These are phyloP conservation scores for Chrysanthemum makinoi DNA, from an alignment of 129 eudicot genomes.

Conservation along the genomic window DNA sequence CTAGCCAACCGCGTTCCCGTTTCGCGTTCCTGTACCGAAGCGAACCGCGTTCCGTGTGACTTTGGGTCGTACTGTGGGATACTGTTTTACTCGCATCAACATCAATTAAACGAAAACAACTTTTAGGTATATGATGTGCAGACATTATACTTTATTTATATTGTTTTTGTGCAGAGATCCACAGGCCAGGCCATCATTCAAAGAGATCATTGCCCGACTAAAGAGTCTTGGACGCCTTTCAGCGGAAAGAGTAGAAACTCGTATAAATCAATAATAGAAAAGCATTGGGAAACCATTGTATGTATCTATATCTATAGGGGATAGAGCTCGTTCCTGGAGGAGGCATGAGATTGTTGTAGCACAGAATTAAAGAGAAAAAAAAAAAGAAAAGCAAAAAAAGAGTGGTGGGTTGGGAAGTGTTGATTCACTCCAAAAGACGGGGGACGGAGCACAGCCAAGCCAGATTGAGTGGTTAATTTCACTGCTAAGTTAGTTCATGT, in stretches of 20 bases:
- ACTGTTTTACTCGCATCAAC: too few species aligned
- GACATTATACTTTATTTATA: background rate
- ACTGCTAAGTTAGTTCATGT: conserved; percentile 16
- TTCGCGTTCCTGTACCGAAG: too few species aligned
- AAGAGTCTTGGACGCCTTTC: conserved; percentile 52
- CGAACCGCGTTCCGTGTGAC: too few species aligned
- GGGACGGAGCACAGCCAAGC: conserved; percentile 69
- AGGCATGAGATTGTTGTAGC: background rate
- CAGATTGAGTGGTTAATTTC: conserved; percentile 26
- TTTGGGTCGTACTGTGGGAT: too few species aligned
- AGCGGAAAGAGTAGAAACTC: conserved; percentile 36
- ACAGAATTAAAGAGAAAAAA: background rate
- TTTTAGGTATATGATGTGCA: background rate
- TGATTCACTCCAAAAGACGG: conserved; percentile 57
- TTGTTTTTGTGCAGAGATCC: conserved; percentile 24
- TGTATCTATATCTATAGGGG: conserved; percentile 21
- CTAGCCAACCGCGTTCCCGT: too few species aligned
- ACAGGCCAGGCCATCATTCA: conserved; percentile 71
- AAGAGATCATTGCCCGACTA: conserved; percentile 79
- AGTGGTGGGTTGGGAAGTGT: conserved; percentile 67
- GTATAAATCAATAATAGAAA: conserved; percentile 25
- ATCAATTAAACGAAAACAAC: too few species aligned
- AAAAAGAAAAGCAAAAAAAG: conserved; percentile 6
- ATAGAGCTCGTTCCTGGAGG: conserved; percentile 24
- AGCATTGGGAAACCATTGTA: conserved; percentile 9